Base-by-base conservation (phyloP, 2,329 filamentous ascomycete genomes). In the Colletotrichum sp. region DNA sequence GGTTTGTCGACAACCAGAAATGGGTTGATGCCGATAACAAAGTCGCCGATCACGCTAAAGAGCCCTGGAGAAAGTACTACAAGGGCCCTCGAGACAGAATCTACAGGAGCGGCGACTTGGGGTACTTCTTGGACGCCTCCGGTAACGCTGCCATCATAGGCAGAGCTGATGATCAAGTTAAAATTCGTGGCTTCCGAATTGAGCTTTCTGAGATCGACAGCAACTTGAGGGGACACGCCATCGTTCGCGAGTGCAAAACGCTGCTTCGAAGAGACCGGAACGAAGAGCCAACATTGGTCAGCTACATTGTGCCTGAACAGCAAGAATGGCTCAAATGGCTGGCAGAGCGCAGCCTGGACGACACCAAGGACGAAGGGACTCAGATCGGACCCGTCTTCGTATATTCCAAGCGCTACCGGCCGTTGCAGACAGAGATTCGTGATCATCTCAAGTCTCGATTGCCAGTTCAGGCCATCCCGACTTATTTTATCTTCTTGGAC, bases 151-250 rank as follows among this genome's bases (percentile, higher is more conserved):
- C 94, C 80, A 94, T 93, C 81, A 65, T 70, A 94, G 96, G 96
- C 26, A 90, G 97, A 74, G 93, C 92, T 28, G 96, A 98, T 81
- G 91, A 94, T 79, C 96, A 98, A 83, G 95, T 98, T 87, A 99
- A 98, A 88, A 96, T 98, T 78, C 94, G 97, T 76, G 96, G 96
- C 2, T 98, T 98, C 89, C 91, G 96, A 76, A 98, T 99, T 79
- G 97, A 99, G 85, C 92, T 98, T 61, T 60, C 28, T 30, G 21
- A 60, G 15, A 61, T 61, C 3, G 28, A 30, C 58, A 34, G 26
- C 30, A 30, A 61, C 58, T 30, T 34, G 15, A n/a, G 24, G 28
- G 18, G 30, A 30, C 58, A 64, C 24, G 9, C 70, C 18, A 56
- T 26, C 56, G 62, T 32, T 38, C 66, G 15, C 32, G 68, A 21